Conservation (phyloP, 1,139 yeast genomes). For the Geotrichum macrosporum region DNA sequence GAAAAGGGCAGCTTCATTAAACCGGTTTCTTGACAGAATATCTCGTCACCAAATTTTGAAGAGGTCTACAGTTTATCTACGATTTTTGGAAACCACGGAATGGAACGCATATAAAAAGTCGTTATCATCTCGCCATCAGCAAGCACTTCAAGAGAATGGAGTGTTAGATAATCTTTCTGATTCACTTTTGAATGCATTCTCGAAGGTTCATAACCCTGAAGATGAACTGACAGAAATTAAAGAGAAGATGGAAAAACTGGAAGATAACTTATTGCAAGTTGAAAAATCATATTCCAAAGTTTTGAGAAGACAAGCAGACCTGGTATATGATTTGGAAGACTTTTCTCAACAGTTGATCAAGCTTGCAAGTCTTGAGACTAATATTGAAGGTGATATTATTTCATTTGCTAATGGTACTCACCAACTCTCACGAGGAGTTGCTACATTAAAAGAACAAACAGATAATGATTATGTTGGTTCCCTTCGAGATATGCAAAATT, state of each 20-base stretch:
- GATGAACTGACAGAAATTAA: constrained; percentile 73
- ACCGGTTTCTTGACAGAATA: constrained; percentile 68
- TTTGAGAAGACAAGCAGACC: constrained; percentile 65
- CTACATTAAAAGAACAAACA: constrained; percentile 53
- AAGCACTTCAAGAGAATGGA: constrained; percentile 25
- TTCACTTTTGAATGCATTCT: constrained; percentile 85
- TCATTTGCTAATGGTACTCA: constrained; percentile 53
- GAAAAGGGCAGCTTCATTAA: constrained; percentile 75
- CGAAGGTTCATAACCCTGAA: constrained; percentile 73
- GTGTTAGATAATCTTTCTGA: constrained; percentile 70
- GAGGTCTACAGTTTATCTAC: constrained; percentile 65
- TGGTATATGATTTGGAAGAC: constrained; percentile 66
- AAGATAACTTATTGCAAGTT: constrained; percentile 72
- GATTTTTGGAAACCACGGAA: constrained; percentile 74
- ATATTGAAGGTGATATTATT: constrained; percentile 48
- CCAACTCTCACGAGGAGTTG: constrained; percentile 45
- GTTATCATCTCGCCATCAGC: constrained; percentile 36
- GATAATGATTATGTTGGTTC: constrained; percentile 82
- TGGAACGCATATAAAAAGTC: constrained; percentile 75
- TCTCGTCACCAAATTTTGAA: constrained; percentile 68
- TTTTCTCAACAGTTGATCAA: constrained; percentile 68
- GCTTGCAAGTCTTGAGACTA: constrained; percentile 53
- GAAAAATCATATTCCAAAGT: constrained; percentile 75
- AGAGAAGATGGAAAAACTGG: constrained; percentile 75
- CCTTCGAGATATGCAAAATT: constrained; percentile 81